These are phyloP conservation scores for Glarea lozoyensis DNA, from an alignment of 495 filamentous ascomycete genomes.

Conservation along the genomic window DNA sequence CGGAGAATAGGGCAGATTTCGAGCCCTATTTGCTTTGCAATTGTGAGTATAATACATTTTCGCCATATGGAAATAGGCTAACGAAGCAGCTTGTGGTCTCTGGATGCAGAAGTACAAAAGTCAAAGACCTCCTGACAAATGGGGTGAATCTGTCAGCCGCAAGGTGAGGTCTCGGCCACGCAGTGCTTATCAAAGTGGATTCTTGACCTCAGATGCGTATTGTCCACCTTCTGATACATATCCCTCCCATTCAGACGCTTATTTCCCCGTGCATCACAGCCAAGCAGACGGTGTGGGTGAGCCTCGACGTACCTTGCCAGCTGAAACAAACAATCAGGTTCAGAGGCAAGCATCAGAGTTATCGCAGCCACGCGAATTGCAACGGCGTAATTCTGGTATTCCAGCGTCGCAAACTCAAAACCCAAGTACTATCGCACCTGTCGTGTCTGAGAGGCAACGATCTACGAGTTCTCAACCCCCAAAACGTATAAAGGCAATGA, in stretches of 20 bases:
- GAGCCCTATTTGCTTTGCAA: constrained; percentile 76
- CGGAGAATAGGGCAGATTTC: constrained; percentile 54
- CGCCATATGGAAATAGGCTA: no score
- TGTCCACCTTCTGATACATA: constrained; percentile 42
- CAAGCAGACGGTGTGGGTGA: constrained; percentile 27
- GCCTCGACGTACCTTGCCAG: constrained; percentile 29
- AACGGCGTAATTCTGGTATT: no score
- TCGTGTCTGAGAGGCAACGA: constrained; percentile 23
- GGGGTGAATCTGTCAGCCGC: constrained; percentile 47
- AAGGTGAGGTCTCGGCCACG: constrained; percentile 33
- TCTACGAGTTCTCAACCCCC: constrained; percentile 21
- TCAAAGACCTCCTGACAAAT: constrained; percentile 76
- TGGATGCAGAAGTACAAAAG: constrained; percentile 82
- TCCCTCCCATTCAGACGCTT: constrained; percentile 26
- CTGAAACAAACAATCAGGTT: constrained; percentile 29
- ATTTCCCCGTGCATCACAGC: no score
- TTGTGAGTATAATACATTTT: constrained; percentile 32
- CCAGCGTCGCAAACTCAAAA: neutral
- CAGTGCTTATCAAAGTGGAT: constrained; percentile 30
- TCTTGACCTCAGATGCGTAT: constrained; percentile 14
- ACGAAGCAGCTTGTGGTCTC: constrained; percentile 65
- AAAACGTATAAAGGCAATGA: constrained; percentile 24
- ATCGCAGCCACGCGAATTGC: constrained; percentile 15
- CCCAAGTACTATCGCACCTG: constrained; percentile 17
- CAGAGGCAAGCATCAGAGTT: constrained; percentile 12